Evolutionary conservation across 495 filamentous ascomycete species (phyloP), one percentile per base, ranked within the genome.

Genomic region (Bryoglossum gracile): DNA sequence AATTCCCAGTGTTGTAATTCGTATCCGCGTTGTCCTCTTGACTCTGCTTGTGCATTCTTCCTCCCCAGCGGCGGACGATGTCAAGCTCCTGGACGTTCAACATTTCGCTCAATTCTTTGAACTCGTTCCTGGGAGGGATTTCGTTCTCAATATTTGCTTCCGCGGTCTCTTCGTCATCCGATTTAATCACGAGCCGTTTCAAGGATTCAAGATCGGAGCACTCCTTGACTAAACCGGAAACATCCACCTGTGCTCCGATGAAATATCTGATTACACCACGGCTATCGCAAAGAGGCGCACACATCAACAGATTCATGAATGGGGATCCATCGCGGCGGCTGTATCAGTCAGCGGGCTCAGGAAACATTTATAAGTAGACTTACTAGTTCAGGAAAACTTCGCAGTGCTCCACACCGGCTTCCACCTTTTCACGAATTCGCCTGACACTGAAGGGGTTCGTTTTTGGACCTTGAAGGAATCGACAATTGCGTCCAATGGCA

Each of bases 371-470:
- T 36, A 22, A 16, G 28, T 28, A 11, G 5, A 63, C 74, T 49
- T 67, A 80, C 76, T 89, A 87, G 58, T 89, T 86, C 0, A 87
- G 65, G 10, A 87, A 68, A 0, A 81, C 69, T 51, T 87, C 84
- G 41, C 73, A 82, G 37, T 83, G 74, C 53, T 85, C 81, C 36
- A 77, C 67, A 9, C 79, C 77, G 3, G 62, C 69, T 10, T 70
- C 60, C 2, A 87, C 51, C 1, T 76, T 76, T 35, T 77, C 70
- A 32, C 71, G 62, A 13, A 88, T 66, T 40, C 83, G 72, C 41
- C 65, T 58, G 2, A 81, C 69, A 32, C 77, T 73, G 16, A 54
- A 55, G 17, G 54, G 61, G 46, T 73, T 67, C 1, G 80, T 77
- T 54, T 73, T 74, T 1, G 77, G 79, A 3, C 80, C 79, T 59